These are phyloP conservation scores for Clarireedia homoeocarpa DNA, from an alignment of 2,329 filamentous ascomycete genomes.

Conservation along the genomic window DNA sequence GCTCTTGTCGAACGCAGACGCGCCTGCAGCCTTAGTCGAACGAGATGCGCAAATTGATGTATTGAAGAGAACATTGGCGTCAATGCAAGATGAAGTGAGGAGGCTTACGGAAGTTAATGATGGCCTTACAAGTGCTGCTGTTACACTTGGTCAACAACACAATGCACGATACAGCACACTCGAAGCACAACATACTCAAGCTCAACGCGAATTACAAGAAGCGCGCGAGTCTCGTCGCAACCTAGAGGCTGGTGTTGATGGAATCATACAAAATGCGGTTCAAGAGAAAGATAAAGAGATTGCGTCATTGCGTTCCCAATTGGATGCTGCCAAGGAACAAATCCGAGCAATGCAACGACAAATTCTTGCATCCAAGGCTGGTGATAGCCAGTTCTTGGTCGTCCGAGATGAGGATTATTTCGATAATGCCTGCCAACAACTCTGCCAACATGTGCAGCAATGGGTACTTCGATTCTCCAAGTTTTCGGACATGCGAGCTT, in stretches of 20 bases:
- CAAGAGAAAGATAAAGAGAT: slow-evolving; percentile 81
- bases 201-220: slow-evolving; percentile 61
- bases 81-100: slow-evolving; percentile 73
- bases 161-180: slow-evolving; percentile 62
- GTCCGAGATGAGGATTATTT: slow-evolving; percentile 91
- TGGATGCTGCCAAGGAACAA: slow-evolving; percentile 62
- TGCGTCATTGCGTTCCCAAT: slow-evolving; percentile 62
- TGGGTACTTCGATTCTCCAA: slow-evolving; percentile 98
- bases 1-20: slow-evolving; percentile 51
- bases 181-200: slow-evolving; percentile 57
- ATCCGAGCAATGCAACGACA: slow-evolving; percentile 50
- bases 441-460: slow-evolving; percentile 93
- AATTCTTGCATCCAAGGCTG: slow-evolving; percentile 50
- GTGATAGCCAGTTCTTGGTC: slow-evolving; percentile 66
- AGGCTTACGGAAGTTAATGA: slow-evolving; percentile 79
- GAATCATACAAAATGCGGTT: slow-evolving; percentile 55
- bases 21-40: slow-evolving; percentile 65
- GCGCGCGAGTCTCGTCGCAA: slow-evolving; percentile 56
- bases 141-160: slow-evolving; percentile 67
- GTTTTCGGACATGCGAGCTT: slow-evolving; percentile 86
- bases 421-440: slow-evolving; percentile 83
- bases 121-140: slow-evolving; percentile 68
- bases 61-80: slow-evolving; percentile 70
- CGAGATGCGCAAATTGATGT: slow-evolving; percentile 82
- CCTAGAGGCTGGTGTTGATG: slow-evolving; percentile 54